Base-by-base conservation (phyloP, 1,139 yeast species). In the Yamadazyma blattariae region DNA sequence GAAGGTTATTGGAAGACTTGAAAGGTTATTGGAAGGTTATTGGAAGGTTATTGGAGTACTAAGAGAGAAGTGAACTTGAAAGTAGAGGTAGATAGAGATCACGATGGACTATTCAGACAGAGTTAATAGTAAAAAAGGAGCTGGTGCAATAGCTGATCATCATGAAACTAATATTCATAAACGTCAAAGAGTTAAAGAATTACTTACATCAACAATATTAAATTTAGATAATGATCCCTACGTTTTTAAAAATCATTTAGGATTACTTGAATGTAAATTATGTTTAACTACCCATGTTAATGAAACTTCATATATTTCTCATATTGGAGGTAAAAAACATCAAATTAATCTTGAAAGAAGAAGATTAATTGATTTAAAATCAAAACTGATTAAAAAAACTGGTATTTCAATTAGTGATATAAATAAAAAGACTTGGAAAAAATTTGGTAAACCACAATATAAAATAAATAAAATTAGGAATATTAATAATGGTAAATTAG, bases 301-400 rank as follows among this genome's bases (percentile, higher is more conserved):
- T 22, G 90, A 83, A 41, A 75, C 86, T n/a, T 80, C 89, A 7
- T 88, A 85, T 51, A 64, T 87, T 13, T 72, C 89, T 2, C 96
- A 88, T 50, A 71, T 89, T 4, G 84, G 87, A 32, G 96, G 95
- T 3, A 70, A 75, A 41, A 82, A 82, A 54, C 96, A 88, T 55
- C 84, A 77, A 51, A 56, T 78, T 46, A 82, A 80, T 45, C 62
- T 87, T 29, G 82, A 81, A 45, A 70, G 77, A 38, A 63, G 95
- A 37, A 64, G 75, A 31, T 57, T 64, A 27, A 46, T 58, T 35
- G 79, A 74, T 42, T 75, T 67, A 39, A 63, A 57, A 40, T 17
- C 30, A 25, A 37, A 27, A 47, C 46, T 36, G 43, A 20, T 29
- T 7, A 36, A 32, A 23, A 18, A 27, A 10, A 52, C 53, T 29